Percentiles rank a stretch among this genome's conserved stretches.
Conservation (phyloP, 805 yeast species). For the Starmera pachycereana region DNA sequence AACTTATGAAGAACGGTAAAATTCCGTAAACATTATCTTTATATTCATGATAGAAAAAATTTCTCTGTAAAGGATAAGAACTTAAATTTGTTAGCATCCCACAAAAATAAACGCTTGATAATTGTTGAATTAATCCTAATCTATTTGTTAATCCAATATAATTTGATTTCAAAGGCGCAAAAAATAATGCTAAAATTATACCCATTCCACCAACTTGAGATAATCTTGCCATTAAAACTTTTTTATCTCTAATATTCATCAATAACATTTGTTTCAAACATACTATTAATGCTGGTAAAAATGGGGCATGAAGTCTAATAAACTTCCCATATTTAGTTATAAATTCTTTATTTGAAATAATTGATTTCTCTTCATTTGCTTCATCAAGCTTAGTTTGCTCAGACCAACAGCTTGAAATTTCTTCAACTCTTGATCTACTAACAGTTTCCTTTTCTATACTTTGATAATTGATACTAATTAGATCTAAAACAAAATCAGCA, state of each 20-base stretch:
- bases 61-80: constrained; percentile 63
- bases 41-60: constrained; percentile 72
- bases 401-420: constrained; percentile 9
- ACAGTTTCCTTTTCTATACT: constrained; percentile 6
- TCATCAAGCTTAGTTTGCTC: neutral
- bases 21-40: constrained; percentile 65
- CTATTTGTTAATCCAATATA: constrained; percentile 51
- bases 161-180: constrained; percentile 42
- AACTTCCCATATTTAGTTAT: constrained; percentile 5
- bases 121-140: constrained; percentile 68
- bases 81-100: constrained; percentile 77
- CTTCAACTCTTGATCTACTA: constrained; percentile 9
- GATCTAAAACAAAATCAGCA: constrained; percentile 69
- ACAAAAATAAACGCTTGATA: constrained; percentile 60
- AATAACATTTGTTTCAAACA: constrained; percentile 13
- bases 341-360: constrained; percentile 4
- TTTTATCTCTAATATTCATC: constrained; percentile 35
- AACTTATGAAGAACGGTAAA: constrained; percentile 52
- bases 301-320: constrained; percentile 10
- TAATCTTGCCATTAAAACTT: constrained; percentile 52
- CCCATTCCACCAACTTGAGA: constrained; percentile 61
- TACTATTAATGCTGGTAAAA: constrained; percentile 11
- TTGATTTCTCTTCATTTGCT: neutral
- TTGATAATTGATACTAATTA: constrained; percentile 37
- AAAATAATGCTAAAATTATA: constrained; percentile 57